Evolutionary conservation across 2,329 filamentous ascomycete genomes (phyloP), one percentile per base, ranked within the genome.

Genomic region (Aspergillus puulaauensis): DNA sequence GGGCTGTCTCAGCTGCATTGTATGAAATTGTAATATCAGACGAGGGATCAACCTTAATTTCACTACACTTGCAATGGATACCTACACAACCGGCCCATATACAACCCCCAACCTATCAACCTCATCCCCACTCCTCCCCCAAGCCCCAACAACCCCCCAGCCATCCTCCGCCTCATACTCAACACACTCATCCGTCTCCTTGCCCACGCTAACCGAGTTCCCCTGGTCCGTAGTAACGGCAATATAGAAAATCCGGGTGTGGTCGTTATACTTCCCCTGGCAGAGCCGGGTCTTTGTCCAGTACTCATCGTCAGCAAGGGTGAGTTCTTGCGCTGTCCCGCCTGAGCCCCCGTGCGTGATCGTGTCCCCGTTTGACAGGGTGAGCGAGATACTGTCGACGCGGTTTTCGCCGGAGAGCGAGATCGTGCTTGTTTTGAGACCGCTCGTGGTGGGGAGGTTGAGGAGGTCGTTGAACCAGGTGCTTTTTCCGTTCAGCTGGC

Each of bases 381-480:
- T 77, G 8, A 86, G 41, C 0, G 73, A 76, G 6, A 86, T 77
- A 7, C 75, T 70, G 64, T 86, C 83, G 2, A 87, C 68, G 2
- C 84, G 77, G 8, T 70, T 68, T 3, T 51, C 76, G 39, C 84
- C 83, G 27, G 75, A 68, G 62, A 86, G 53, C 6, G 57, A 51
- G 57, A 65, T 56, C 14, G 52, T 61, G 79, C 3, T 71, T 52
- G 67, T 60, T 21, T 59, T 61, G 74, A 41, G 84, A 63, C 15
- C 69, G 2, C 35, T n/a, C 5, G 35, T 1, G 12, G 35, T 23
- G 59, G 66, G 31, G 70, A 60, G 15, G 45, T 35, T 61, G 15
- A 75, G 64, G n/a, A 82, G 70, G 62, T 86, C 84, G 65, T 78
- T 85, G 72, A 83, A 86, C 81, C 81, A 86, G 31, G 61, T 68